These are phyloP conservation scores for Flammula alnicola DNA, from an alignment of 1,284 basidiomycete genomes.

Conservation along the genomic window DNA sequence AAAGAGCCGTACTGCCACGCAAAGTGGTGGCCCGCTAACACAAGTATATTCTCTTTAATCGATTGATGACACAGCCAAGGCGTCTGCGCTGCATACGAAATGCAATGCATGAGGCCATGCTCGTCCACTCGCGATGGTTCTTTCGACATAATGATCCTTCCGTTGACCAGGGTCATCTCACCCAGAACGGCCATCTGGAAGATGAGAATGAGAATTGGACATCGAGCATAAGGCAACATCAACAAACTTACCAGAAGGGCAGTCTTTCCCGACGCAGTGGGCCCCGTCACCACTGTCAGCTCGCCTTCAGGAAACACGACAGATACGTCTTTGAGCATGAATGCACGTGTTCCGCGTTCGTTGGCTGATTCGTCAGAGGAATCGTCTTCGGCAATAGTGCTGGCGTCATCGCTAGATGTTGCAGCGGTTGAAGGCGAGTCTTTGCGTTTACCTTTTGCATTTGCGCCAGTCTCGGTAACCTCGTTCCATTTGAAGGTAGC, in stretches of 20 bases:
- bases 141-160: slow-evolving; percentile 67
- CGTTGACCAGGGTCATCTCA: slow-evolving; percentile 60
- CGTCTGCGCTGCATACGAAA: slow-evolving; percentile 85
- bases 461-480: slow-evolving; percentile 43
- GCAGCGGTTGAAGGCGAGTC: slow-evolving; percentile 13
- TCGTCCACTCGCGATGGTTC: slow-evolving; percentile 57
- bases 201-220: slow-evolving; percentile 9
- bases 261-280: slow-evolving; percentile 84
- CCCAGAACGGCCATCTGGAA: slow-evolving; percentile 67
- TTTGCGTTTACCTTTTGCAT: slow-evolving; percentile 25
- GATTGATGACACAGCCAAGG: slow-evolving; percentile 81
- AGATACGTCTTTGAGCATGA: slow-evolving; percentile 69
- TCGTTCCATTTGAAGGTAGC: slow-evolving; percentile 78
- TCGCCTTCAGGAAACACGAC: slow-evolving; percentile 74
- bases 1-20: too few relatives aligned
- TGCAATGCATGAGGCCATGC: slow-evolving; percentile 69
- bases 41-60: slow-evolving; percentile 75
- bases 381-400: slow-evolving; percentile 14
- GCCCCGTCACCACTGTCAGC: slow-evolving; percentile 68
- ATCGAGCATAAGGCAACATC: neutral
- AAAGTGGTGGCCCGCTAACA: too few relatives aligned
- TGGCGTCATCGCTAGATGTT: slow-evolving; percentile 9
- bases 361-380: slow-evolving; percentile 17
- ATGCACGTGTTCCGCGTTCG: slow-evolving; percentile 46
- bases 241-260: slow-evolving; percentile 61